phyloP scores from a whole-genome alignment of 2,329 filamentous ascomycete genomes.

The Zasmidium angulare region DNA sequence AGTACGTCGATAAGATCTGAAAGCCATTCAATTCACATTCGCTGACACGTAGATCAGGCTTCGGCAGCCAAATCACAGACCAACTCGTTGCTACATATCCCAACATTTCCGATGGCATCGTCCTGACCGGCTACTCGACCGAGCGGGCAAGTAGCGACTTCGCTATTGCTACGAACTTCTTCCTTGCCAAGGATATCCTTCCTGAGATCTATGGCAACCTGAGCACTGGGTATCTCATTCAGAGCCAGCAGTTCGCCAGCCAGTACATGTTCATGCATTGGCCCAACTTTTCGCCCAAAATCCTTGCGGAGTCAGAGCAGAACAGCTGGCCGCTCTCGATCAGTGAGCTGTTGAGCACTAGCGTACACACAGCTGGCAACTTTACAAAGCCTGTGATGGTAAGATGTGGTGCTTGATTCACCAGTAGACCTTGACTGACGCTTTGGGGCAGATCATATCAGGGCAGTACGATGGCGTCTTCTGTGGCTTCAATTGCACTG shows the following conservation, averaged over 20 bases:
- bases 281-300: constrained; percentile 29
- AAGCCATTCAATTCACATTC: no score
- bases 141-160: background rate
- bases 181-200: constrained; percentile 17
- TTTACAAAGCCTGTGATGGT: constrained; percentile 24
- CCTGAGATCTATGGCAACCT: constrained; percentile 13
- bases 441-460: constrained; percentile 29
- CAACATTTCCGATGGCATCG: constrained; percentile 17
- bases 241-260: constrained; percentile 15
- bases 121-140: constrained; percentile 24
- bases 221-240: constrained; percentile 18
- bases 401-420: no score
- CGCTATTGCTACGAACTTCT: constrained; percentile 10
- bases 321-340: constrained; percentile 38
- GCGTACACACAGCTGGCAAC: constrained; percentile 20
- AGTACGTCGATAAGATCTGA: no score
- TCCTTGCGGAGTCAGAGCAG: constrained; percentile 33
- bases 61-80: constrained; percentile 16
- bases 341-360: constrained; percentile 29
- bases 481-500: constrained; percentile 41
- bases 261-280: constrained; percentile 38
- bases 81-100: constrained; percentile 11
- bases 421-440: background rate
- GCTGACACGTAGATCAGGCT: background rate
- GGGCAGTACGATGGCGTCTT: constrained; percentile 28